These are phyloP conservation scores for Fusarium sp. DNA, from an alignment of 2,329 filamentous ascomycete genomes.

Conservation along the genomic window DNA sequence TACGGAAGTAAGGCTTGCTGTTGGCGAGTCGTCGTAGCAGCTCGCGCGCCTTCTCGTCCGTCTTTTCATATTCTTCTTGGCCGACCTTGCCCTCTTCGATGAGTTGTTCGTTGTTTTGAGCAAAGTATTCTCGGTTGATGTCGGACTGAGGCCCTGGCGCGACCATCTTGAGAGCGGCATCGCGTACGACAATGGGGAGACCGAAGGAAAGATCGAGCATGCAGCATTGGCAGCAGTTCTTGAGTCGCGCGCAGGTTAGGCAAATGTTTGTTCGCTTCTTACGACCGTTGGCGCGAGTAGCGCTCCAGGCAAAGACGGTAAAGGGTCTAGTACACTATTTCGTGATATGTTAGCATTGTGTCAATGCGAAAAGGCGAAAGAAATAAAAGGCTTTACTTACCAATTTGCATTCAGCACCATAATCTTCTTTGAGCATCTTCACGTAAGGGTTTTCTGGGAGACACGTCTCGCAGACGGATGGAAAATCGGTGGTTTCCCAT, in stretches of 20 bases:
- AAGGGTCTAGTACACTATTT: constrained; percentile 88
- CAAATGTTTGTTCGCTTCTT: constrained; percentile 97
- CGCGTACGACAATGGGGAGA: constrained; percentile 92
- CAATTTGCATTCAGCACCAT: constrained; percentile 88
- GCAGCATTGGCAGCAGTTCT: constrained; percentile 99
- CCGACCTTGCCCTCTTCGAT: constrained; percentile 92
- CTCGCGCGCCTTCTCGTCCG: constrained; percentile 95
- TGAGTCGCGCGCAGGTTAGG: constrained; percentile 94
- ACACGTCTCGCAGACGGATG: constrained; percentile 91
- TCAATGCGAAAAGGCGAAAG: constrained; percentile 5
- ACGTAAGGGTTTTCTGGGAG: constrained; percentile 97
- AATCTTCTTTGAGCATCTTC: constrained; percentile 98
- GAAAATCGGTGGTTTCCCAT: constrained; percentile 95
- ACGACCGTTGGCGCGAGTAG: constrained; percentile 87
- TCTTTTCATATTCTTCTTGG: constrained; percentile 94
- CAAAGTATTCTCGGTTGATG: constrained; percentile 97
- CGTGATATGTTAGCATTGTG: not conserved
- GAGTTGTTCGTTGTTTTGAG: constrained; percentile 95
- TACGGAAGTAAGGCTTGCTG: constrained; percentile 96
- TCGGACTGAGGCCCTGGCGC: constrained; percentile 92
- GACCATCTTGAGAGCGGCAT: constrained; percentile 98
- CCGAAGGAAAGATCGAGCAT: constrained; percentile 98
- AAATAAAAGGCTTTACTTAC: constrained; percentile 48
- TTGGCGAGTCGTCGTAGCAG: constrained; percentile 86
- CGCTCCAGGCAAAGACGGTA: constrained; percentile 95